Conservation (phyloP, 2,329 filamentous ascomycete species). For the Hypomyces perniciosus region DNA sequence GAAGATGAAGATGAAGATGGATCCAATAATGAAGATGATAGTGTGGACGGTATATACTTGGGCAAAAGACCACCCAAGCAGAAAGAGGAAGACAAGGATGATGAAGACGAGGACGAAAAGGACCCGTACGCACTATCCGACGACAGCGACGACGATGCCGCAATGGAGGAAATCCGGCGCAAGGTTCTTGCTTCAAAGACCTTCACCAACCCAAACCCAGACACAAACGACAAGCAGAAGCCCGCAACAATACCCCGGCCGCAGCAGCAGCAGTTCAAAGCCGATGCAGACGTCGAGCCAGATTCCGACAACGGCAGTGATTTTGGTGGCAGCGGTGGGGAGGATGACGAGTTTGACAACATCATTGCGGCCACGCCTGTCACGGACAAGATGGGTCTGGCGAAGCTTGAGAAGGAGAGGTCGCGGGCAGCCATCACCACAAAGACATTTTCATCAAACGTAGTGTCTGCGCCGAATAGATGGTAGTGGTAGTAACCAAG, state of each 20-base stretch:
- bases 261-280: conserved; percentile 41
- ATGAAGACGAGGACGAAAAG: conserved; percentile 41
- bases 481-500: conserved; percentile 27
- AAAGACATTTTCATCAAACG: conserved; percentile 45
- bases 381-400: conserved; percentile 72
- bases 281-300: conserved; percentile 51
- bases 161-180: conserved; percentile 87
- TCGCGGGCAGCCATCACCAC: conserved; percentile 42
- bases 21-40: conserved; percentile 39
- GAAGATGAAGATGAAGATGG: conserved; percentile 39
- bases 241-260: conserved; percentile 59
- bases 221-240: conserved; percentile 49
- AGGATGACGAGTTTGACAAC: conserved; percentile 80
- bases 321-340: conserved; percentile 47
- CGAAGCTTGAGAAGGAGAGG: conserved; percentile 51
- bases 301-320: conserved; percentile 58
- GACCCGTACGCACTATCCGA: conserved; percentile 75
- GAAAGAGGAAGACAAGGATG: conserved; percentile 22
- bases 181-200: conserved; percentile 89
- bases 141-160: conserved; percentile 70
- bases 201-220: conserved; percentile 53
- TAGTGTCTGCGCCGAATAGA: conserved; percentile 42
- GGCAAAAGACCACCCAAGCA: conserved; percentile 43
- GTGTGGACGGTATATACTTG: conserved; percentile 54
- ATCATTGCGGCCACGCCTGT: conserved; percentile 89